These are phyloP conservation scores for Flaveria linearis DNA, from an alignment of 129 eudicot genomes.

Conservation along the genomic window DNA sequence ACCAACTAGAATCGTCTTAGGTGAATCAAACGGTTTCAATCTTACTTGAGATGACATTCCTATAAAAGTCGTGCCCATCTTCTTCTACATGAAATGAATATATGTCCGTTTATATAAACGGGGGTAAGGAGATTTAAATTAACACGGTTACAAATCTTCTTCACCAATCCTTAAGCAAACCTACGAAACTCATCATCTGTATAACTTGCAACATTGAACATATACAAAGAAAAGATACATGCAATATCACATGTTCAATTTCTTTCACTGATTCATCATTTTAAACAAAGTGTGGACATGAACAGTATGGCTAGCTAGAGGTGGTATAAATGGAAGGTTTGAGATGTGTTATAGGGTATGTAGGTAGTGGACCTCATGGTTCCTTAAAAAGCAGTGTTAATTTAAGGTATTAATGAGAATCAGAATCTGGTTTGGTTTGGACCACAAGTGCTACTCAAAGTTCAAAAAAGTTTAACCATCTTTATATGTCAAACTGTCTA, in stretches of 20 bases:
- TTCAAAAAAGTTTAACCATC: conserved; percentile 32
- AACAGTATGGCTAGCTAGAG: background rate
- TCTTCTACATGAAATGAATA: background rate
- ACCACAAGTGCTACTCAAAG: conserved; percentile 37
- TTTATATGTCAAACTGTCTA: conserved; percentile 38
- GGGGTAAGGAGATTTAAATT: background rate
- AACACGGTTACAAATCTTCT: background rate
- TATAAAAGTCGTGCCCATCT: background rate
- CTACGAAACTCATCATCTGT: background rate
- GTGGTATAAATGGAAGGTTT: conserved; percentile 22
- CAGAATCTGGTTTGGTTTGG: conserved; percentile 38
- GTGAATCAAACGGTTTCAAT: background rate
- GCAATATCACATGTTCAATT: background rate
- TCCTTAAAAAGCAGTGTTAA: conserved; percentile 24
- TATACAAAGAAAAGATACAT: background rate
- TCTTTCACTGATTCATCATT: background rate
- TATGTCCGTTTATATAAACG: background rate
- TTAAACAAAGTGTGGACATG: background rate
- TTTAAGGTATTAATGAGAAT: conserved; percentile 39
- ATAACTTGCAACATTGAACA: background rate
- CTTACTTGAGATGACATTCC: background rate
- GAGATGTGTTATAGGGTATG: conserved; percentile 28
- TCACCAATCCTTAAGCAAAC: background rate
- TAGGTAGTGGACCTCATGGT: conserved; percentile 46
- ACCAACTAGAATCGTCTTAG: conserved; percentile 21